These are phyloP conservation scores for Spinacia oleracea DNA, from an alignment of 179 eudicot species.

Conservation along the genomic window DNA sequence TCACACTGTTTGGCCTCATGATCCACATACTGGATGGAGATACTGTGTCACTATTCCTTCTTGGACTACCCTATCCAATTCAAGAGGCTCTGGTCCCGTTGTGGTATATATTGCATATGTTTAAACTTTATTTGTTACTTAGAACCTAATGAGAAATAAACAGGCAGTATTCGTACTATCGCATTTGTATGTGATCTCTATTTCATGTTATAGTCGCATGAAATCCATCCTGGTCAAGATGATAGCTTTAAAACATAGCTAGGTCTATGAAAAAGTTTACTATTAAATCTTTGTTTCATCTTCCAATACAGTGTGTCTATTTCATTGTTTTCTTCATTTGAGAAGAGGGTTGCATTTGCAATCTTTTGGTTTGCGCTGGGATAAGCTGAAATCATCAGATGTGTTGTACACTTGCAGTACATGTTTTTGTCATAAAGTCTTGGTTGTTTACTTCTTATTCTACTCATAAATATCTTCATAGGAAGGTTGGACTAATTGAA, in stretches of 20 bases:
- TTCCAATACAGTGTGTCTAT: neutral
- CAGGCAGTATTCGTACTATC: neutral
- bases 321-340: neutral
- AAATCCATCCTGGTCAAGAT: neutral
- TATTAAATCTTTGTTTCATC: constrained; percentile 5
- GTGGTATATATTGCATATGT: constrained; percentile 54
- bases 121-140: constrained; percentile 2
- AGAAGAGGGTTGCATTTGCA: neutral
- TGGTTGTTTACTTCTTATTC: neutral
- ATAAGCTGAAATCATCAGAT: neutral
- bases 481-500: neutral
- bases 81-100: constrained; percentile 68
- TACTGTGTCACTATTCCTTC: constrained; percentile 85
- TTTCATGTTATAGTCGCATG: neutral
- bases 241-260: neutral
- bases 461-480: neutral
- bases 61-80: constrained; percentile 65
- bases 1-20: constrained; percentile 84
- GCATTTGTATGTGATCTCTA: constrained; percentile 13
- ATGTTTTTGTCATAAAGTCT: neutral
- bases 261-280: neutral
- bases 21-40: constrained; percentile 87
- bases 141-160: neutral
- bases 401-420: neutral
- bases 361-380: neutral